phyloP scores from a whole-genome alignment of 148 eudicot genomes.

The Tetragonia tetragonoides region DNA sequence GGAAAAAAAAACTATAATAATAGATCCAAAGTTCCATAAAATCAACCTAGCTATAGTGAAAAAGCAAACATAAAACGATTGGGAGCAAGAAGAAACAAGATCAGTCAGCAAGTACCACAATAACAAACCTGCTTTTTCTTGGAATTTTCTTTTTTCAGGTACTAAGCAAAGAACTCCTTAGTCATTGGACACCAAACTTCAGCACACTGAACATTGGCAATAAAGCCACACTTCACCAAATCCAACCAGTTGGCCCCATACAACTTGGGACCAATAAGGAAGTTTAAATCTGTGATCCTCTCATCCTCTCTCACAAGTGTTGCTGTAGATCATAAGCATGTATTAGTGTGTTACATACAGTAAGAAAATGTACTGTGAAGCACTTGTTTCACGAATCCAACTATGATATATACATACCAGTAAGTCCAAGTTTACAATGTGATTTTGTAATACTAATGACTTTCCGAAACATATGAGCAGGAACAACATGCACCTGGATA shows the following conservation, averaged over 20 bases:
- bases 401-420: conserved; percentile 49
- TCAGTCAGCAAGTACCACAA: neutral
- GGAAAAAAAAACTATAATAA: too few relatives aligned
- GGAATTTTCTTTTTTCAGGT: conserved; percentile 93
- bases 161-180: conserved; percentile 93
- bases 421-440: conserved; percentile 97
- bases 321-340: conserved; percentile 56
- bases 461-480: conserved; percentile 98
- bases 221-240: too few relatives aligned
- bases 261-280: conserved; percentile 95
- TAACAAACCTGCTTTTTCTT: conserved; percentile 87
- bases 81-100: neutral
- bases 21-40: neutral
- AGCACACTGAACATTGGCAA: conserved; percentile 98
- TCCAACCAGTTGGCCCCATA: too few relatives aligned
- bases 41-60: too few relatives aligned
- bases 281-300: conserved; percentile 94
- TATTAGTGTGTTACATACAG: conserved; percentile 10
- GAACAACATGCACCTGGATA: conserved; percentile 93
- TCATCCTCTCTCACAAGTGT: conserved; percentile 99
- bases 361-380: conserved; percentile 4
- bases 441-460: conserved; percentile 95
- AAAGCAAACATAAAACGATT: neutral
- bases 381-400: conserved; percentile 11
- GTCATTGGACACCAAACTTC: conserved; percentile 99